phyloP scores from a whole-genome alignment of 768 basidiomycete genomes.

The Wakefieldia striispora region DNA sequence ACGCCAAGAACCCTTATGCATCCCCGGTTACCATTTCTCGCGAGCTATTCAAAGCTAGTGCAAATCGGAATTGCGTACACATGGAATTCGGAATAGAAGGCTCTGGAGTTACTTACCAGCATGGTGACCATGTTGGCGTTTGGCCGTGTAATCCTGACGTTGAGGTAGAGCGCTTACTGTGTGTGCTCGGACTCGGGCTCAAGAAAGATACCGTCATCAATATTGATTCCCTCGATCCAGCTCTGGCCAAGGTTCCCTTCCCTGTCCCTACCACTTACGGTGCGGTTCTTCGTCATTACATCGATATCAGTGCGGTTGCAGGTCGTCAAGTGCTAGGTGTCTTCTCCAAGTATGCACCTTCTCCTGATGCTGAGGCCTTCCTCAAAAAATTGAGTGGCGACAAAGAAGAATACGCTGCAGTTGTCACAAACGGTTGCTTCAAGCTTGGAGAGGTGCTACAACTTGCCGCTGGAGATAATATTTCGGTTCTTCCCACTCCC shows the following conservation, averaged over 20 bases:
- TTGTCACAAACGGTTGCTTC: slow-evolving; percentile 79
- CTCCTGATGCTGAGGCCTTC: slow-evolving; percentile 67
- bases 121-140: slow-evolving; percentile 96
- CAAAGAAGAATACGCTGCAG: slow-evolving; percentile 82
- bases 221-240: slow-evolving; percentile 96
- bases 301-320: slow-evolving; percentile 93
- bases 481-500: slow-evolving; percentile 52
- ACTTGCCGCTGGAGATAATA: slow-evolving; percentile 80
- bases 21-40: slow-evolving; percentile 74
- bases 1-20: slow-evolving; percentile 95
- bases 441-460: slow-evolving; percentile 94
- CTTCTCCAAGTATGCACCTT: slow-evolving; percentile 86
- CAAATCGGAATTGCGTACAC: slow-evolving; percentile 90
- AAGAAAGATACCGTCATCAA: slow-evolving; percentile 83
- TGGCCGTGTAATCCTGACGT: slow-evolving; percentile 95
- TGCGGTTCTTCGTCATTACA: slow-evolving; percentile 92
- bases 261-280: slow-evolving; percentile 94
- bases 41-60: slow-evolving; percentile 77
- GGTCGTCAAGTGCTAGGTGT: slow-evolving; percentile 91
- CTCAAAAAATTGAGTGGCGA: slow-evolving; percentile 77
- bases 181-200: slow-evolving; percentile 76
- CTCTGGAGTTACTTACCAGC: slow-evolving; percentile 97
- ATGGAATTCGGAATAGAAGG: slow-evolving; percentile 92
- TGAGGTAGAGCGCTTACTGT: slow-evolving; percentile 88
- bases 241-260: slow-evolving; percentile 97